Evolutionary conservation across 208 protist species (phyloP).

Genomic region (Leishmania tarentolae): DNA sequence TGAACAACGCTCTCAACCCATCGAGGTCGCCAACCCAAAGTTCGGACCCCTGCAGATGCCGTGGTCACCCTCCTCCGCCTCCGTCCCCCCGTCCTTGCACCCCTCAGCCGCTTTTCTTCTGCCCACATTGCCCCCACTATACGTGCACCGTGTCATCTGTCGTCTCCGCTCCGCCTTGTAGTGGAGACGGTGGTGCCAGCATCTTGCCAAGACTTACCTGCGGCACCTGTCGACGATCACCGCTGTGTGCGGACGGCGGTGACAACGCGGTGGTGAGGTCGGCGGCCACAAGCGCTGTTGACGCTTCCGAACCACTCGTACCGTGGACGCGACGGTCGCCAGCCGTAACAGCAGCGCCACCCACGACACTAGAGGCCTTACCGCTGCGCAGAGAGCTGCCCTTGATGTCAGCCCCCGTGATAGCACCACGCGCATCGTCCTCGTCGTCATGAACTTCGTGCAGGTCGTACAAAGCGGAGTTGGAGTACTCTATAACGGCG

Average conservation of each 20-base stretch:
- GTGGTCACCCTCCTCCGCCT: background rate
- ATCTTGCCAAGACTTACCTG: slow-evolving; percentile 18
- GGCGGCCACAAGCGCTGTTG: slow-evolving; percentile 28
- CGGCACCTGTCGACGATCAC: slow-evolving; percentile 4
- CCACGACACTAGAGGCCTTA: background rate
- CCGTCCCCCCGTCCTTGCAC: background rate
- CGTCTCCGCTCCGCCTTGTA: slow-evolving; percentile 34
- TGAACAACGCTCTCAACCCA: background rate
- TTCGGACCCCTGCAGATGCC: background rate
- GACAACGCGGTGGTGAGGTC: slow-evolving; percentile 17
- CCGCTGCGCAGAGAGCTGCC: slow-evolving; percentile 2
- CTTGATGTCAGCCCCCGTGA: slow-evolving; percentile 9
- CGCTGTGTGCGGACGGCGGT: slow-evolving; percentile 27
- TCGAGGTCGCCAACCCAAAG: too few relatives aligned
- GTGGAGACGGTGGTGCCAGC: slow-evolving; percentile 43
- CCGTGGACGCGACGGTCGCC: background rate
- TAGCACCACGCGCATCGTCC: slow-evolving; percentile 16
- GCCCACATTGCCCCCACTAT: background rate
- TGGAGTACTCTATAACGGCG: slow-evolving; percentile 1
- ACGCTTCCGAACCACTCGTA: slow-evolving; percentile 21
- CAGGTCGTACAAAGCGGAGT: slow-evolving; percentile 30
- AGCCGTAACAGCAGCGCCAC: background rate
- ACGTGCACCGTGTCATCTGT: slow-evolving; percentile 41
- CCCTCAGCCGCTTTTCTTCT: background rate
- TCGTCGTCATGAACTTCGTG: slow-evolving; percentile 42